A percentile compares a stretch with the other conserved stretches of the same genome.
Conservation (phyloP, 2,329 filamentous ascomycete genomes). For the Albifimbria verrucaria region DNA sequence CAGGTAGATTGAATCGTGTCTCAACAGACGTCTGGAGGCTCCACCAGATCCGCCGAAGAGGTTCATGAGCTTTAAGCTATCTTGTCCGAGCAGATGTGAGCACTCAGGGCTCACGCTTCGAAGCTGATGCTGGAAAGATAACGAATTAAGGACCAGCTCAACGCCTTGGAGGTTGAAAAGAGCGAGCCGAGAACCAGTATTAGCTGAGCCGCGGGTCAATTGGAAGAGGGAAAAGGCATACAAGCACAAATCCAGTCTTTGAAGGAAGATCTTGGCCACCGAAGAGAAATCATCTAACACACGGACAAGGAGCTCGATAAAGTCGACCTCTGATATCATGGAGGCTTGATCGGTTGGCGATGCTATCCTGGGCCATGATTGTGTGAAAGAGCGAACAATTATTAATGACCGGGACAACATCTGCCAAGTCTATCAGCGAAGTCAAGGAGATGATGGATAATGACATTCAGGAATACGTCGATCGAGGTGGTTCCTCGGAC, state of each 20-base stretch:
- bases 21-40: no score
- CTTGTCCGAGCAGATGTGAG: no score
- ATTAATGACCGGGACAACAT: no score
- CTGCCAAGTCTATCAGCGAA: constrained; percentile 73
- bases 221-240: no score
- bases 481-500: constrained; percentile 69
- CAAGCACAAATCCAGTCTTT: no score
- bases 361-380: constrained; percentile 69
- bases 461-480: constrained; percentile 77
- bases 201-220: no score
- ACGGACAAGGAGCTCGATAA: constrained; percentile 70
- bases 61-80: no score
- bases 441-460: constrained; percentile 70
- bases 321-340: constrained; percentile 71
- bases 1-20: no score
- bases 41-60: no score
- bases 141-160: constrained; percentile 64
- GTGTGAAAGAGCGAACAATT: no score
- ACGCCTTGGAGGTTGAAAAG: constrained; percentile 69
- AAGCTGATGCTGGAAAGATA: constrained; percentile 71
- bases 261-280: no score
- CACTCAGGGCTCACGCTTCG: constrained; percentile 58
- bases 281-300: constrained; percentile 62
- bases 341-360: constrained; percentile 75
- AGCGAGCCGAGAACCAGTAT: constrained; percentile 74